A percentile compares a stretch with the other conserved stretches of the same genome.
Conservation (phyloP, 2,329 filamentous ascomycete genomes). For the Neophaeococcomyces mojaviensis region DNA sequence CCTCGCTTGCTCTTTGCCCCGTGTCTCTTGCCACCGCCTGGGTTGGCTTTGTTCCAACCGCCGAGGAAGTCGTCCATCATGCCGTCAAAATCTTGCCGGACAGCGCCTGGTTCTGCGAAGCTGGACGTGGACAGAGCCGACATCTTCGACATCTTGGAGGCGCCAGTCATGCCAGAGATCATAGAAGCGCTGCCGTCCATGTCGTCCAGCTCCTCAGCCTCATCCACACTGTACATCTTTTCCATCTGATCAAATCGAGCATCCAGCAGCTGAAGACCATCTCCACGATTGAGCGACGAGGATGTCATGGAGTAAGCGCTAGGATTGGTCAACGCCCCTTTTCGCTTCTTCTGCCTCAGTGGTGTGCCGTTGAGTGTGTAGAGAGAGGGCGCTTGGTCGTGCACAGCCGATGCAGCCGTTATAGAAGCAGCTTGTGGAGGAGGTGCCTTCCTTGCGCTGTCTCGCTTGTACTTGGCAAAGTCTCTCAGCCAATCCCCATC, state of each 20-base stretch:
- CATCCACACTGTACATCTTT: constrained; percentile 64
- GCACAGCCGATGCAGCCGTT: constrained; percentile 33
- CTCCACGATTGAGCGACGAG: constrained; percentile 77
- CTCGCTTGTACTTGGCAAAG: constrained; percentile 90
- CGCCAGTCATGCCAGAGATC: constrained; percentile 35
- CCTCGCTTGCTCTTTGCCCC: constrained; percentile 50
- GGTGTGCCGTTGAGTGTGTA: constrained; percentile 58
- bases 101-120: constrained; percentile 42
- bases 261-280: constrained; percentile 77
- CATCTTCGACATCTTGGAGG: constrained; percentile 50
- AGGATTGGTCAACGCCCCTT: constrained; percentile 81
- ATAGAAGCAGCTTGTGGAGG: constrained; percentile 30
- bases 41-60: constrained; percentile 41
- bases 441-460: constrained; percentile 39
- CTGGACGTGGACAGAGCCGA: constrained; percentile 56
- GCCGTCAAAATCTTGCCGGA: constrained; percentile 72
- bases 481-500: constrained; percentile 84
- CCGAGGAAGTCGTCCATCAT: constrained; percentile 92
- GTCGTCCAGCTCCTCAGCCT: constrained; percentile 46
- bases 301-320: constrained; percentile 90
- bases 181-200: constrained; percentile 45
- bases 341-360: constrained; percentile 78
- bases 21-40: constrained; percentile 33
- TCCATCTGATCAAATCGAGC: constrained; percentile 87
- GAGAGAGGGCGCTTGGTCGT: constrained; percentile 34